Base-by-base conservation (phyloP, 106 monocot genomes). In the Dendrobium nobile region DNA sequence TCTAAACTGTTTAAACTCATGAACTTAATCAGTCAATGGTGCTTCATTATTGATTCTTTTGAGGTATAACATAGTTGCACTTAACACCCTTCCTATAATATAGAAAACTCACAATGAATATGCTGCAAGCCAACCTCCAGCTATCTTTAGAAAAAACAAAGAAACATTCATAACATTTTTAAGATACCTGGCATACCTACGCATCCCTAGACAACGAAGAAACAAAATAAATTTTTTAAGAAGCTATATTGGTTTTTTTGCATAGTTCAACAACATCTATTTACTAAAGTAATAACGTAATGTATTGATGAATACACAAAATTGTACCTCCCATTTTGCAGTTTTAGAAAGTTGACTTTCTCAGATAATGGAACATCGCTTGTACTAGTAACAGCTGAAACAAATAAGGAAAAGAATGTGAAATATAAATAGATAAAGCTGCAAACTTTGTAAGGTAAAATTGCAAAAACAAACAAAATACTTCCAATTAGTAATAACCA, bases 311-410 rank as follows among this genome's bases (percentile, higher is more conserved):
- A 47, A 72, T 7, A 54, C 13, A 31, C 3, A 65, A 78, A 28
- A 78, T 75, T 78, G 40, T 92, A 96, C 96, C 96, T 96, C 80
- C 96, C 96, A 87, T 98, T 98, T 83, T 98, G 94, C 80, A 98
- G 91, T 87, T 92, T 98, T 41, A 73, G 84, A 87, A 98, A 91
- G 83, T 95, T 87, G 76, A 91, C 86, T 78, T 95, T 95, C 48
- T 91, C 88, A 54, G 82, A 89, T 68, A 92, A 90, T 78, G 97
- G 75, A 59, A 85, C 82, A 77, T 75, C 77, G 75, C 78, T 87
- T 22, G 78, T 77, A 77, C 68, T 75, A 80, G 85, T 80, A 67
- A 83, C 74, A 78, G 92, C 96, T 98, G 81, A 56, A 86, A 43
- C 24, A 72, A 58, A 17, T 24, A 11, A 41, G 19, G 0, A 41